Evolutionary conservation across 2,329 filamentous ascomycete species (phyloP), one percentile per base, ranked within the genome.

Genomic region (Fusarium decemcellulare): DNA sequence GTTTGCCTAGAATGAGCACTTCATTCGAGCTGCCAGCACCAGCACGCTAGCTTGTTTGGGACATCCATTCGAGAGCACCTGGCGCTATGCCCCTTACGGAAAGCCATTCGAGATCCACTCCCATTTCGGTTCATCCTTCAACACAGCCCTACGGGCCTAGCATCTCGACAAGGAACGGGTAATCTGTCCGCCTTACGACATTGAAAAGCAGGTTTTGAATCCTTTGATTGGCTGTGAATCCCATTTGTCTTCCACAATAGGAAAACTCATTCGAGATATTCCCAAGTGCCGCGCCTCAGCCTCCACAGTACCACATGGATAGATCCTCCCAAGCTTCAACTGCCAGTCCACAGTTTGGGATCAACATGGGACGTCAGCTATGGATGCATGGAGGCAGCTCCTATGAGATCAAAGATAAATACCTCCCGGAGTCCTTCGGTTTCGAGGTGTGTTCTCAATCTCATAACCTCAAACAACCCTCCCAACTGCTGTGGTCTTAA

Each of bases 61-160:
- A 29, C 10, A 27, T 23, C 23, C 34, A 60, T 67, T 70, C 67
- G 67, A 70, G 30, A 14, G 8, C n/a, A 1, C 10, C 8, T 16
- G 32, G 15, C 44, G 34, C 59, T 55, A 62, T 67, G 9, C 71
- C 53, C 6, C 15, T 68, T 71, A 58, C 18, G 56, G 72, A 44
- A 61, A 43, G 12, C 36, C 59, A 76, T 75, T 76, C 75, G 72
- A 77, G 63, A 15, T 50, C 54, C 36, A 48, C 37, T 34, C 29
- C 59, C 11, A 16, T n/a, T 23, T 53, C 42, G 39, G 27, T 37
- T 47, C 34, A 51, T 23, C 30, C 5, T 12, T 23, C 6, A 50
- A 51, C 67, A 73, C 69, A 65, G 72, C 70, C 71, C 56, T 71
- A 63, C 18, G 56, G 54, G 52, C 23, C 47, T 72, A 29, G 42